Base-by-base conservation (phyloP, 768 basidiomycete species). In the Cubamyces lactineus region DNA sequence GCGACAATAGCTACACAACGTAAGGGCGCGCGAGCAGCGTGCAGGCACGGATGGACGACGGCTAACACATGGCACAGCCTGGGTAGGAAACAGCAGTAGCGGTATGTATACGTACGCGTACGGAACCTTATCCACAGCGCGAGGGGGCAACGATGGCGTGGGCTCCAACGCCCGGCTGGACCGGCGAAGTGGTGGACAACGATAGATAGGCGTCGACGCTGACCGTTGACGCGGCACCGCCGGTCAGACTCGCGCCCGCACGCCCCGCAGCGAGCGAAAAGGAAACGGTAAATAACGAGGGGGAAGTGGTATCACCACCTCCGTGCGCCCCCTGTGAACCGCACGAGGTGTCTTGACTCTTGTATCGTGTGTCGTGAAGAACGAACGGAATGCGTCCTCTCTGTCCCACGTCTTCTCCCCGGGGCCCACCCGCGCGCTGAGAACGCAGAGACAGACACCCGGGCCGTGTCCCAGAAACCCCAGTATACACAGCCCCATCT, bases 251-350 rank as follows among this genome's bases (percentile, higher is more conserved):
- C 34, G 16, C 56, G 24, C 30, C 41, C 16, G n/a, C 55, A 23
- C 21, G 55, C 17, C 21, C 38, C 39, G 21, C 28, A 49, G 49
- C 57, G 48, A 26, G 38, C 24, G 50, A 49, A 54, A 61, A 43
- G 47, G 47, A 54, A 61, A n/a, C 12, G 43, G 15, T 24, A 43
- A 51, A 39, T 23, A 52, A 62, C 46, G 49, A 23, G 38, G 61
- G 61, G 55, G 61, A 57, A 57, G 50, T 40, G 61, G 61, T 62
- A 62, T 62, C 57, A 16, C 47, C 15, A 13, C 17, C 11, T 34
- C 50, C 55, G 50, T 47, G 61, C 61, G 55, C 61, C 61, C 46
- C 51, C 61, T 49, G 30, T 34, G 34, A 34, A 24, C 55, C 55
- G 55, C 61, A 57, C 61, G 50, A 21, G 54, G 42, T 41, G 28